Evolutionary conservation across 768 basidiomycete species (phyloP).

Genomic region (Goffeauzyma gilvescens): DNA sequence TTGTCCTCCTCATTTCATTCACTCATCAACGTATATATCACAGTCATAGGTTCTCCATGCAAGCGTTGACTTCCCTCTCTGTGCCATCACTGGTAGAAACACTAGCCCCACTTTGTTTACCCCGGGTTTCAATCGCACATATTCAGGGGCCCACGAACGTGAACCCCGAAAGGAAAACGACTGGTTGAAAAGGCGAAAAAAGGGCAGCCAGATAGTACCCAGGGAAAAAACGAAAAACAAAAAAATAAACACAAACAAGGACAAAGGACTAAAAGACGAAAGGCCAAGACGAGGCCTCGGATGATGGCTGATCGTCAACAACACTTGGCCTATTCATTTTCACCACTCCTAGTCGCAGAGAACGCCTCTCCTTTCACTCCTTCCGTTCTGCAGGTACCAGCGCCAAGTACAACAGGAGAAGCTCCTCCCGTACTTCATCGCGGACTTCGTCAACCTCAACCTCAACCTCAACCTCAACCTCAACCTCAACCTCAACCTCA

Average conservation of each 20-base stretch:
- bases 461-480: neutral
- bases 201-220: neutral
- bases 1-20: too few species aligned
- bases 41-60: too few species aligned
- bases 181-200: neutral
- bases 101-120: constrained; percentile 6
- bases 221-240: neutral
- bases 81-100: constrained; percentile 5
- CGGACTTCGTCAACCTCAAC: neutral
- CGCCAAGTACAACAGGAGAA: neutral
- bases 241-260: neutral
- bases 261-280: neutral
- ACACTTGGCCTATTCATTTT: neutral
- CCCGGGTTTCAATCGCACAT: constrained; percentile 6
- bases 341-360: too few species aligned
- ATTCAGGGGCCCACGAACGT: constrained; percentile 1
- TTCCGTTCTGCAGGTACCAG: too few species aligned
- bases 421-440: neutral
- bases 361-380: too few species aligned
- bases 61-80: neutral
- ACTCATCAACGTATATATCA: too few species aligned
- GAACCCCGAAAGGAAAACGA: neutral
- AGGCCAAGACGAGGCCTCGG: neutral
- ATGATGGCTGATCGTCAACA: neutral
- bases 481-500: neutral